phyloP scores from a whole-genome alignment of 2,329 filamentous ascomycete genomes.

The Pseudogymnoascus sp. region DNA sequence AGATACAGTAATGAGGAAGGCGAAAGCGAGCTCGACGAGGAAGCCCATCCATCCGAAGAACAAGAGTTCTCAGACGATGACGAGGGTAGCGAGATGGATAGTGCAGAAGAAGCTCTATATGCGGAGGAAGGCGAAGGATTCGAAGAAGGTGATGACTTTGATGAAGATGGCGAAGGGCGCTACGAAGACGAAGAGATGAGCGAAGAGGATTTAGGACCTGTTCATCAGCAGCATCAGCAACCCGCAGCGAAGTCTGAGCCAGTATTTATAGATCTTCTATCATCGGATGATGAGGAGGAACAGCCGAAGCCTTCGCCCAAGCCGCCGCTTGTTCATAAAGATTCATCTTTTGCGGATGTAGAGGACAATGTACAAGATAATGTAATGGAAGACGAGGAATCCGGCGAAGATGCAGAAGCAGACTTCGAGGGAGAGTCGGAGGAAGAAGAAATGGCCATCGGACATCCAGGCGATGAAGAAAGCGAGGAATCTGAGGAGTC shows the following conservation, averaged over 20 bases:
- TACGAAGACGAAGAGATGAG: conserved; percentile 30
- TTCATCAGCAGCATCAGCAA: background rate
- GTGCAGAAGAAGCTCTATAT: background rate
- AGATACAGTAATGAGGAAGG: background rate
- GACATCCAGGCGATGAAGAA: conserved; percentile 14
- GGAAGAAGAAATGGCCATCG: conserved; percentile 14
- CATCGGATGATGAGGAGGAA: conserved; percentile 31
- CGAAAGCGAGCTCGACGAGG: background rate
- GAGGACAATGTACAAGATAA: conserved; percentile 4
- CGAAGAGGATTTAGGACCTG: conserved; percentile 16
- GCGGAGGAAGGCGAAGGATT: conserved; percentile 3
- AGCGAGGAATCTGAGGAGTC: conserved; percentile 2
- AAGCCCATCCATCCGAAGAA: background rate
- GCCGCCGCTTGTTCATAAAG: background rate
- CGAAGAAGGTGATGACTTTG: conserved; percentile 22
- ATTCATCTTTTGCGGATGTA: background rate
- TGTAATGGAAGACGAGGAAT: conserved; percentile 3
- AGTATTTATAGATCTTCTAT: conserved; percentile 30
- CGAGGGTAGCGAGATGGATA: background rate
- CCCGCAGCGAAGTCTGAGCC: conserved; percentile 18
- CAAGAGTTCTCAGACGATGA: background rate
- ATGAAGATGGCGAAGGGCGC: conserved; percentile 22
- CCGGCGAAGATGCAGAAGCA: conserved; percentile 1
- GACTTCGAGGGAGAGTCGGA: background rate
- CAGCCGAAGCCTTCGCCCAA: background rate